Percentiles rank a stretch among this genome's conserved stretches.
Conservation (phyloP, 345 rosid genomes). For the Populus alba region DNA sequence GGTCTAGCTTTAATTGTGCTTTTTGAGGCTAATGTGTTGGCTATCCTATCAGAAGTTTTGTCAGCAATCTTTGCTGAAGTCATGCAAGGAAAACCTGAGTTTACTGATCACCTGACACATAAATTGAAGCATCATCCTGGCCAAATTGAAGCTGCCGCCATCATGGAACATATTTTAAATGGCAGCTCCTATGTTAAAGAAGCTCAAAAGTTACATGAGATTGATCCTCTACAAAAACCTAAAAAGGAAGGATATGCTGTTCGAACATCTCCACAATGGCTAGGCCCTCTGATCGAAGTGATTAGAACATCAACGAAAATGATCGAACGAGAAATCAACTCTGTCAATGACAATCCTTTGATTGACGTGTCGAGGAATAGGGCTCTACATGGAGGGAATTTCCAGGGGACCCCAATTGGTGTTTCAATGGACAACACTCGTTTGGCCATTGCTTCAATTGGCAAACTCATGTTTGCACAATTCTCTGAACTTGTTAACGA, state of each 20-base stretch:
- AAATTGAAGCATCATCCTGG: constrained; percentile 38
- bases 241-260: constrained; percentile 34
- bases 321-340: constrained; percentile 35
- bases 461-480: constrained; percentile 35
- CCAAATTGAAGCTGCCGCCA: constrained; percentile 36
- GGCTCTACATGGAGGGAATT: constrained; percentile 33
- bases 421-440: constrained; percentile 37
- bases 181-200: constrained; percentile 30
- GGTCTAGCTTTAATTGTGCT: constrained; percentile 29
- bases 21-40: constrained; percentile 27
- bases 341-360: constrained; percentile 36
- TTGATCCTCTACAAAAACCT: constrained; percentile 34
- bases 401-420: constrained; percentile 37
- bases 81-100: constrained; percentile 33
- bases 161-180: constrained; percentile 36
- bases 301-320: constrained; percentile 29
- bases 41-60: constrained; percentile 24
- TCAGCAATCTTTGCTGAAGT: constrained; percentile 36
- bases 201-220: constrained; percentile 26
- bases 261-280: constrained; percentile 34
- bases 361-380: constrained; percentile 30
- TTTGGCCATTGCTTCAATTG: constrained; percentile 29
- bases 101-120: constrained; percentile 33
- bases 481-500: constrained; percentile 36
- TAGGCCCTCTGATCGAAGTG: constrained; percentile 34